phyloP scores from a whole-genome alignment of 495 filamentous ascomycete species.

The Xylaria telfairii region DNA sequence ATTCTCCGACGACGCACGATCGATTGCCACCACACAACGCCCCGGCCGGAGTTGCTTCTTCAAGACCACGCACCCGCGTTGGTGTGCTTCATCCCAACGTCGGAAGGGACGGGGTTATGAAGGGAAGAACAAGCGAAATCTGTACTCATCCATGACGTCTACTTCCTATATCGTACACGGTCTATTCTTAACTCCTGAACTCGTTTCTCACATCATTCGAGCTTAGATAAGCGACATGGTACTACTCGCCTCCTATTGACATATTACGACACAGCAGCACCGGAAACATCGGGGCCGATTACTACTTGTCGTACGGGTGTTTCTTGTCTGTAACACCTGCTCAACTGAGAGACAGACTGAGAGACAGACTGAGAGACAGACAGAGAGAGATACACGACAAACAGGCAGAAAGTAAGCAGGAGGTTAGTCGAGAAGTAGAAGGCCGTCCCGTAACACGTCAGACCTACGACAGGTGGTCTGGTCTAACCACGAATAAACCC shows the following conservation, averaged over 20 bases:
- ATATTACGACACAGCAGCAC: neutral
- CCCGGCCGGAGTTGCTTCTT: neutral
- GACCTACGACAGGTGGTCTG: neutral
- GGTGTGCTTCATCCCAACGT: neutral
- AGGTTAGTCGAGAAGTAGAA: neutral
- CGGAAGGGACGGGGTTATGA: neutral
- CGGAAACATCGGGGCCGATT: neutral
- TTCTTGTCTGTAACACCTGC: neutral
- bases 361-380: no score
- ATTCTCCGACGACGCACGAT: neutral
- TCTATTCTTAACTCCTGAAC: neutral
- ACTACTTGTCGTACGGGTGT: neutral
- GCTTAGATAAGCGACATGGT: neutral
- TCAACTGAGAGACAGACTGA: neutral
- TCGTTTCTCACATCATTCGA: neutral
- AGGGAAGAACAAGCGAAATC: neutral
- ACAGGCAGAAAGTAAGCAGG: neutral
- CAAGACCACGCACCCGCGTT: no score
- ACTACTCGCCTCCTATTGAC: neutral
- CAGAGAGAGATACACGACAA: neutral
- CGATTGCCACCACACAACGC: neutral
- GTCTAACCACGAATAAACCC: neutral
- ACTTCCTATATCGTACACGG: neutral
- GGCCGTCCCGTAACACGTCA: neutral
- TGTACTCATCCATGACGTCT: neutral